Base-by-base conservation (phyloP, 1,139 yeast species). In the Zhuliangozyma parablackwelliae region DNA sequence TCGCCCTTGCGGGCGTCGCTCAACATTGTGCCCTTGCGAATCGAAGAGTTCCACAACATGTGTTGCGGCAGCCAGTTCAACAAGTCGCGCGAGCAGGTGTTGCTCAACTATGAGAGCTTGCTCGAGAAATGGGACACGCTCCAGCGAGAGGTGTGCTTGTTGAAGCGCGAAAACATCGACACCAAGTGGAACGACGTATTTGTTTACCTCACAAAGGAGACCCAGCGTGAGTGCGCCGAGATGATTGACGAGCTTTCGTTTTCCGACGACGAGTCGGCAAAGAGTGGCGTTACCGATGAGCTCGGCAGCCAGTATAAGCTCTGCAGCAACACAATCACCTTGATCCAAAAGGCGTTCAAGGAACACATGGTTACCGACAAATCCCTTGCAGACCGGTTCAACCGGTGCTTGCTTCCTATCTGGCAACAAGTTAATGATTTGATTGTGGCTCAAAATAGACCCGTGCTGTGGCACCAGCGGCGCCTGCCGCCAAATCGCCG, bases 1-100 rank as follows among this genome's bases (percentile, higher is more conserved):
- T 63, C 62, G 26, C 87, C 87, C 0, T 59, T 82, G 32, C 61
- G 64, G 31, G 81, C 80, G 2, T 80, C 90, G 13, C 50, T 83
- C n/a, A 69, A 72, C 31, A 72, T 80, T 38, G 63, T 83, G 5
- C 85, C 86, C 0, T 49, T 62, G 11, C 61, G 83, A 36, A 62
- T 82, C 20, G 75, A 75, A 16, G 69, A 65, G 35, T 74, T 69
- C 51, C 59, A 51, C 37, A 53, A 50, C 12, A 51, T 56, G 34
- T 71, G 67, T 34, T 29, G 41, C 34, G 30, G 39, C 20, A 36
- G 37, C 7, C 29, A 38, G 3, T 55, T 53, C 45, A 72, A 68
- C n/a, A 58, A 57, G 2, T 62, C 63, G 3, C 50, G 61, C n/a
- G 50, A 45, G 12, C 48, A 53, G 3, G 56, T 82, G 10, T 57